These are phyloP conservation scores for Artemisia annua DNA, from an alignment of 129 eudicot genomes.

Conservation along the genomic window DNA sequence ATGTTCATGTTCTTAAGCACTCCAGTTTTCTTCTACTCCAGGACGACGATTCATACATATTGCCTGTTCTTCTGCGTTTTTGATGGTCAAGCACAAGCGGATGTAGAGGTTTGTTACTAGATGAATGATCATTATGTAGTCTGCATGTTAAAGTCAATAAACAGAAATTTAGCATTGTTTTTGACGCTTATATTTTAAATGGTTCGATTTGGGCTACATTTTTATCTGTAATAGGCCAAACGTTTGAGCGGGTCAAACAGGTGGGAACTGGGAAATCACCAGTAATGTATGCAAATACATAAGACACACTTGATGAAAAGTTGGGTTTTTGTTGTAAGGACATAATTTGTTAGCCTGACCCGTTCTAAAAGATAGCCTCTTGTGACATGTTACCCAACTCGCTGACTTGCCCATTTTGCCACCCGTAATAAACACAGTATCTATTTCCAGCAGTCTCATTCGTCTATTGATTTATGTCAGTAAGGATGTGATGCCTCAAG, in stretches of 20 bases:
- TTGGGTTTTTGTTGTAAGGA: not conserved
- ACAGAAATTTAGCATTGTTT: not conserved
- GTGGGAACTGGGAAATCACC: not conserved
- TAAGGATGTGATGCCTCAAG: not conserved
- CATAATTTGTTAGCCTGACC: constrained; percentile 9
- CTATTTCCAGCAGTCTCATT: not conserved
- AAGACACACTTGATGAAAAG: not conserved
- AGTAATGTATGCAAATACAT: constrained; percentile 4
- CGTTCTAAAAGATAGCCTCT: constrained; percentile 3
- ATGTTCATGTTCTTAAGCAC: constrained; percentile 43
- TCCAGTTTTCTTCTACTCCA: constrained; percentile 31
- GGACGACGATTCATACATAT: constrained; percentile 83
- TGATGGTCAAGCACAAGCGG: constrained; percentile 95
- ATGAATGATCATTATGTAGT: not conserved
- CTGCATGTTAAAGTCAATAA: constrained; percentile 1
- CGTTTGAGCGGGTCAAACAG: not conserved
- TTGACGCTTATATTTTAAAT: not conserved
- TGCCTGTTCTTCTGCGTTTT: constrained; percentile 89
- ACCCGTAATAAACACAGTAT: not conserved
- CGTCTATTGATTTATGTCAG: not conserved
- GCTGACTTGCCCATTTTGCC: not conserved
- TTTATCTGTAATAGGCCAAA: not conserved
- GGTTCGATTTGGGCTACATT: not conserved
- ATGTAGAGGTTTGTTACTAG: constrained; percentile 77
- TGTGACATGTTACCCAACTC: not conserved